A percentile compares a stretch with the other conserved stretches of the same genome.
Conservation (phyloP, 768 basidiomycete genomes). For the Boletus edulis region DNA sequence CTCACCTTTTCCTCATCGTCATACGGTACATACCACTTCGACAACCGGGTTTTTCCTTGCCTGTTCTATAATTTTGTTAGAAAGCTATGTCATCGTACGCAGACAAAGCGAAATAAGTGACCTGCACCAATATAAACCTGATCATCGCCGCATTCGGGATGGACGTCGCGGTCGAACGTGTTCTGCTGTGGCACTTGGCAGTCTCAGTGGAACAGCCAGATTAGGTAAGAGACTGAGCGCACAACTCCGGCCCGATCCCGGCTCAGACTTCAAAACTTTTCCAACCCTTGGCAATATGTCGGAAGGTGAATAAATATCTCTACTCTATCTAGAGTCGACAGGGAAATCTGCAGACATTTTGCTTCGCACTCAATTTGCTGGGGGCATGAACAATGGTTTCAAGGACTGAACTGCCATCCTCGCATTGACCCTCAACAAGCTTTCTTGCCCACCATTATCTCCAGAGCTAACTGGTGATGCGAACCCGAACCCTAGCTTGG, state of each 20-base stretch:
- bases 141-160: conserved; percentile 60
- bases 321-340: too few species aligned
- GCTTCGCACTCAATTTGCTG: conserved; percentile 9
- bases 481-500: conserved; percentile 43
- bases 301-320: background rate
- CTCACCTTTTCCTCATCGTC: conserved; percentile 97
- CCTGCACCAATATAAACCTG: conserved; percentile 96
- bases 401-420: conserved; percentile 27
- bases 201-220: background rate
- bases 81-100: conserved; percentile 1
- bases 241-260: too few species aligned
- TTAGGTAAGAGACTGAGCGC: background rate
- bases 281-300: too few species aligned
- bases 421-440: conserved; percentile 24
- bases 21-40: conserved; percentile 99
- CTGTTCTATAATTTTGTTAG: conserved; percentile 62
- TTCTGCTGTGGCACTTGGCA: too few species aligned
- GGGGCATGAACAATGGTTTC: conserved; percentile 25
- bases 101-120: conserved; percentile 29
- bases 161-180: background rate
- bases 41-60: conserved; percentile 95
- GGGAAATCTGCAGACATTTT: background rate
- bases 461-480: conserved; percentile 10
- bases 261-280: background rate
- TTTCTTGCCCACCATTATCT: conserved; percentile 16